Percentiles rank a stretch among this genome's conserved stretches.
phyloP scores from a whole-genome alignment of 441 rosid genomes.

The California macrophylla region DNA sequence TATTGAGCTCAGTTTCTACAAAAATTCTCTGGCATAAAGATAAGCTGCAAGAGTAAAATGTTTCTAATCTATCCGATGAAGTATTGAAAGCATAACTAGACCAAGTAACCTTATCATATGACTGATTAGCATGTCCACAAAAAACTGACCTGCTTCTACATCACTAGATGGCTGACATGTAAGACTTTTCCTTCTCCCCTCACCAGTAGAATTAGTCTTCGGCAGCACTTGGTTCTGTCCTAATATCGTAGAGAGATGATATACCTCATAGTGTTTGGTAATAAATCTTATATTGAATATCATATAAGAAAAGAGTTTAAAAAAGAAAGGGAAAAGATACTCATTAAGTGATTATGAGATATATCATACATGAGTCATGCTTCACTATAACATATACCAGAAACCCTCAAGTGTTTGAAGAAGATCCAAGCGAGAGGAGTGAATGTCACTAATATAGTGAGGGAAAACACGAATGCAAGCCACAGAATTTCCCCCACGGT shows the following conservation, averaged over 20 bases:
- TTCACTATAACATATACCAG: background rate
- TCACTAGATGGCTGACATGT: slow-evolving; percentile 15
- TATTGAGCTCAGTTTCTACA: slow-evolving; percentile 17
- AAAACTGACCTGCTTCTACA: slow-evolving; percentile 30
- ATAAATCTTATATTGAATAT: slow-evolving; percentile 4
- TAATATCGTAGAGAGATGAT: slow-evolving; percentile 21
- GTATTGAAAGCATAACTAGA: slow-evolving; percentile 4
- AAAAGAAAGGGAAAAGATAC: background rate
- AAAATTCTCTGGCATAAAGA: slow-evolving; percentile 11
- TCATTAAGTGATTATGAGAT: slow-evolving; percentile 14
- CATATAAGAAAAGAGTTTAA: slow-evolving; percentile 3
- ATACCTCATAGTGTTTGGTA: slow-evolving; percentile 7
- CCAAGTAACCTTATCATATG: slow-evolving; percentile 1
- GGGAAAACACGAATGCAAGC: too few relatives aligned
- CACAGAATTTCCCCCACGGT: background rate
- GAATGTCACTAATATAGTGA: background rate
- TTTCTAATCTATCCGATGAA: background rate
- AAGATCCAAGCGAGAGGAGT: background rate
- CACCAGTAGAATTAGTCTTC: slow-evolving; percentile 21
- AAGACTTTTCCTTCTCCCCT: slow-evolving; percentile 23
- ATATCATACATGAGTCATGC: background rate
- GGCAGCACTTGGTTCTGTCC: slow-evolving; percentile 39
- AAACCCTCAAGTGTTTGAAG: background rate
- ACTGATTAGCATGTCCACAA: slow-evolving; percentile 3
- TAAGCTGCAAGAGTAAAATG: slow-evolving; percentile 17